Conservation (phyloP, 2,329 filamentous ascomycete genomes). For the Fusarium nanum region DNA sequence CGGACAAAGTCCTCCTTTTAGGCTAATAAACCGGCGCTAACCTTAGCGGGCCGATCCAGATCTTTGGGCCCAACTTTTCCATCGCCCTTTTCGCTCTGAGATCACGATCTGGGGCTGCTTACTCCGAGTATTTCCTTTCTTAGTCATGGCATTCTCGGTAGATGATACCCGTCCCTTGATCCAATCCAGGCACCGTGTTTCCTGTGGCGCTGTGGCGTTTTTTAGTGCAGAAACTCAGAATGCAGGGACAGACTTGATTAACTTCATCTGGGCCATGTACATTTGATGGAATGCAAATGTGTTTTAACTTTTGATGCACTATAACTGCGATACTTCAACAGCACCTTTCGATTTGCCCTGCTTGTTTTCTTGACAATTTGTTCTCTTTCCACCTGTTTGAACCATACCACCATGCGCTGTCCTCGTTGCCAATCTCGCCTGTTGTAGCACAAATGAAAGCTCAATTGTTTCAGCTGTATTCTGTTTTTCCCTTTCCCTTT, state of each 20-base stretch:
- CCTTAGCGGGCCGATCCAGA: slow-evolving; percentile 23
- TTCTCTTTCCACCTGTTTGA: too few relatives aligned
- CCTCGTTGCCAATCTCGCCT: too few relatives aligned
- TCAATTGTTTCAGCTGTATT: too few relatives aligned
- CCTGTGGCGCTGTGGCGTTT: background rate
- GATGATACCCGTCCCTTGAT: background rate
- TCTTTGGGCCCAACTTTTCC: slow-evolving; percentile 4
- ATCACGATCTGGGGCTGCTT: background rate
- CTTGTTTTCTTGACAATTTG: too few relatives aligned
- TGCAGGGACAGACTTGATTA: background rate
- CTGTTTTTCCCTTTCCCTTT: too few relatives aligned
- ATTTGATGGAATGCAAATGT: too few relatives aligned
- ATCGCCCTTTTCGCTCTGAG: background rate
- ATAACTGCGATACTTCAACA: too few relatives aligned
- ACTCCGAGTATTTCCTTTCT: background rate
- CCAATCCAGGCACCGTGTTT: background rate
- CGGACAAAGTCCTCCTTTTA: background rate
- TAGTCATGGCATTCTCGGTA: background rate
- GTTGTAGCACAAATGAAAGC: too few relatives aligned
- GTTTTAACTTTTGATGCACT: too few relatives aligned
- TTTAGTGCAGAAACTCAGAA: background rate
- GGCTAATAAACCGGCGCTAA: slow-evolving; percentile 1
- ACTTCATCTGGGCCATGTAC: too few relatives aligned
- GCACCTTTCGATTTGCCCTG: too few relatives aligned
- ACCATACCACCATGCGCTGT: rapidly evolving